phyloP scores from a whole-genome alignment of 2,329 filamentous ascomycete species.

The Neoarthrinium moseri region DNA sequence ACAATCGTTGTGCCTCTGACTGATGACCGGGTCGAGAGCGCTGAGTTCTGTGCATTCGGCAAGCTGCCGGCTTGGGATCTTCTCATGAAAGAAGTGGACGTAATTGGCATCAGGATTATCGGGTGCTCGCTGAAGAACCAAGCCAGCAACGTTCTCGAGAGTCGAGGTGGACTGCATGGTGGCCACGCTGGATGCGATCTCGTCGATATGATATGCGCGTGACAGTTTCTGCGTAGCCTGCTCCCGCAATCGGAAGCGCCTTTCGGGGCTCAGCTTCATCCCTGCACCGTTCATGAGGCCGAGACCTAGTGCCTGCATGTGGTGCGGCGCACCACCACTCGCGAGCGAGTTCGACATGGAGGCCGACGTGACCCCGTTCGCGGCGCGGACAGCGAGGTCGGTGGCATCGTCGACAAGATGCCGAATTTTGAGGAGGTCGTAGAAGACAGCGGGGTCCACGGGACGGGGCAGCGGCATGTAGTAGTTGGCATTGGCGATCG shows the following conservation, averaged over 20 bases:
- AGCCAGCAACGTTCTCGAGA: conserved; percentile 71
- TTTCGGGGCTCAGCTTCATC: conserved; percentile 70
- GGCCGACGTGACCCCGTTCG: conserved; percentile 68
- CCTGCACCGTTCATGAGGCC: conserved; percentile 59
- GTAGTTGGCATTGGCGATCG: conserved; percentile 77
- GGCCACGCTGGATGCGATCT: conserved; percentile 79
- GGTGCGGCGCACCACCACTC: conserved; percentile 40
- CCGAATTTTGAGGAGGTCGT: conserved; percentile 80
- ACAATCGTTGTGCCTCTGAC: conserved; percentile 59
- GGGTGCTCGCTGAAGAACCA: conserved; percentile 71
- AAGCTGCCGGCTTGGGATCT: conserved; percentile 74
- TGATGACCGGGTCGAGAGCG: conserved; percentile 67
- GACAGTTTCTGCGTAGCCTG: conserved; percentile 76
- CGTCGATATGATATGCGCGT: conserved; percentile 76
- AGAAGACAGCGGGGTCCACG: conserved; percentile 78
- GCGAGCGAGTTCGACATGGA: conserved; percentile 52
- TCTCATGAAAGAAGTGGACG: conserved; percentile 91
- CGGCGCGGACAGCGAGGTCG: conserved; percentile 73
- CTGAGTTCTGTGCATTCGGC: conserved; percentile 69
- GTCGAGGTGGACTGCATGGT: conserved; percentile 80
- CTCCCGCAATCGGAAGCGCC: conserved; percentile 77
- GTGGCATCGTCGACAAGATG: conserved; percentile 78
- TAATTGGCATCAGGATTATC: conserved; percentile 74
- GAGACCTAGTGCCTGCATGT: conserved; percentile 43
- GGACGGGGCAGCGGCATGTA: conserved; percentile 72